Evolutionary conservation across 257 asterid species (phyloP), one percentile per base, ranked within the genome.

Genomic region (Nicotiana attenuata): DNA sequence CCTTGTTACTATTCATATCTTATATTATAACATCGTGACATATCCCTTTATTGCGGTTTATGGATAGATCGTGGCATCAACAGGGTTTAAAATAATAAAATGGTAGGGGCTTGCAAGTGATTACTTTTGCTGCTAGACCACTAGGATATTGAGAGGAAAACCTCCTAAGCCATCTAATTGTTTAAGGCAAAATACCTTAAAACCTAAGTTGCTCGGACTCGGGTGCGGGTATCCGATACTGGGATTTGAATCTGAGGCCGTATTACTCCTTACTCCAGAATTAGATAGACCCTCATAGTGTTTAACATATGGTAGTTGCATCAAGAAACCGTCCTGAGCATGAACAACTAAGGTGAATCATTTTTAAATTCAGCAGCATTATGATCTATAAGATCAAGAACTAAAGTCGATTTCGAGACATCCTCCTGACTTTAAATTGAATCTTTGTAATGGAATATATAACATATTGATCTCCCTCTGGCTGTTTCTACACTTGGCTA

Each of bases 81-180:
- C 28, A 17, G 77, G 77, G 77, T 33, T 33, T 35, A n/a, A 35
- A 38, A 35, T 53, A 38, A 35, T 10, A 0, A 41, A 17, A 10
- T 68, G 56, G n/a, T 10, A 68, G 7, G 31, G 29, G 11, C 56
- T 0, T 0, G 56, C 77, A 35, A 38, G 2, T 68, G 56, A 68
- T 68, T 33, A 10, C 77, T 5, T 68, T 68, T 68, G 77, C 16
- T 2, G 11, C 31, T 68, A 38, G 56, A 67, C 77, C 77, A 38
- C 38, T 68, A 3, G 5, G 77, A 68, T 38, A 68, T 35, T 38
- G 29, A 35, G 77, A 19, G 56, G n/a, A 68, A 68, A 38, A 38
- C 77, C 77, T 68, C 77, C 77, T 35, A 7, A n/a, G 55, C 55
- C 77, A 68, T 67, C 76, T 67, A 67, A 67, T 67, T 67, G 24